These are phyloP conservation scores for Cucurbita moschata DNA, from an alignment of 306 rosid genomes.

Conservation along the genomic window DNA sequence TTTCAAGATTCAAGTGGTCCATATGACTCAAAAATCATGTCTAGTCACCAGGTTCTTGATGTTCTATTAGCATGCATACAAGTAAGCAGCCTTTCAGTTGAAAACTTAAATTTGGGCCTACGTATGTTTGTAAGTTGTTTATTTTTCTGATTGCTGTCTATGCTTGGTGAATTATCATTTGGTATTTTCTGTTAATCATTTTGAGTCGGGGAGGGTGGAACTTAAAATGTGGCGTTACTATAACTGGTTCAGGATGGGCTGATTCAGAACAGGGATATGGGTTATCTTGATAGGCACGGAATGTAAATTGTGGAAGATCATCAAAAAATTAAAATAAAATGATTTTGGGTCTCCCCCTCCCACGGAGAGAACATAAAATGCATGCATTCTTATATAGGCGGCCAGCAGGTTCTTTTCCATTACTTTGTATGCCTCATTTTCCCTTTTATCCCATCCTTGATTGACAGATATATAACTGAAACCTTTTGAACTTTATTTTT, in stretches of 20 bases:
- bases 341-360: background rate
- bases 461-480: background rate
- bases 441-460: background rate
- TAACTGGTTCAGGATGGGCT: background rate
- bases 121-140: background rate
- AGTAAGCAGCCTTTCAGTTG: background rate
- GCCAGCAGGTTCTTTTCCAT: background rate
- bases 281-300: background rate
- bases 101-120: background rate
- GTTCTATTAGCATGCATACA: background rate
- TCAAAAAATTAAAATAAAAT: background rate
- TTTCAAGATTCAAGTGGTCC: background rate
- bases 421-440: background rate
- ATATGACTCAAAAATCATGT: background rate
- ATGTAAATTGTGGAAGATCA: background rate
- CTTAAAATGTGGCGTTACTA: background rate
- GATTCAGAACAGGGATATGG: background rate
- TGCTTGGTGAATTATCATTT: background rate
- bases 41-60: background rate
- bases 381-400: background rate
- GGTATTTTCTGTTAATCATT: background rate
- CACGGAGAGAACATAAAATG: background rate
- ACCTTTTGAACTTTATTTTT: background rate
- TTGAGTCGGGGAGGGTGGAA: background rate
- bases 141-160: background rate